Evolutionary conservation across 148 eudicot species (phyloP).

Genomic region (Diospyros kaki): DNA sequence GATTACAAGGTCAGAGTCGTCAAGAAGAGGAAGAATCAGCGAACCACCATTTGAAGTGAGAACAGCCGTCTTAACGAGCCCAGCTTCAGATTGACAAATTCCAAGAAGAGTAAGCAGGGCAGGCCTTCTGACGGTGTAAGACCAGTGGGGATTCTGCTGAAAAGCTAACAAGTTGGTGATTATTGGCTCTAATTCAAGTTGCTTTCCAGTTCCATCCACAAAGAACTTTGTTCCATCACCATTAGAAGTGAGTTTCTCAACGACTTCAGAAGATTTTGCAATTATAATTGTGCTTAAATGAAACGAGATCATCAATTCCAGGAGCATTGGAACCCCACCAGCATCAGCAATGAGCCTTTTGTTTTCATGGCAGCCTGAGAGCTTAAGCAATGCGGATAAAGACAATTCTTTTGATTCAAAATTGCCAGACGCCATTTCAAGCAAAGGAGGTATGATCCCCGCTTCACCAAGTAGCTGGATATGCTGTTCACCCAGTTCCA

Average conservation of each 20-base stretch:
- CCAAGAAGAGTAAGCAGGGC: slow-evolving; percentile 28
- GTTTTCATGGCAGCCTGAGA: slow-evolving; percentile 21
- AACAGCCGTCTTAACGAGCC: slow-evolving; percentile 31
- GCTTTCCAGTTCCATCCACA: slow-evolving; percentile 22
- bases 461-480: slow-evolving; percentile 30
- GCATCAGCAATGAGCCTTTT: slow-evolving; percentile 26
- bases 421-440: slow-evolving; percentile 36
- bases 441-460: slow-evolving; percentile 35
- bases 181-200: slow-evolving; percentile 27
- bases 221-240: slow-evolving; percentile 36
- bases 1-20: slow-evolving; percentile 28
- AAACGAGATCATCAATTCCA: slow-evolving; percentile 24
- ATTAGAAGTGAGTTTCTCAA: slow-evolving; percentile 29
- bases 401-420: slow-evolving; percentile 37
- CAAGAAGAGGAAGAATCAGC: slow-evolving; percentile 30
- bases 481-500: slow-evolving; percentile 29
- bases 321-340: slow-evolving; percentile 32
- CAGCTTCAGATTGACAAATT: slow-evolving; percentile 29
- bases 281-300: slow-evolving; percentile 14
- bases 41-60: slow-evolving; percentile 34
- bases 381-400: slow-evolving; percentile 29
- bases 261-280: slow-evolving; percentile 32
- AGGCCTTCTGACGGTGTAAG: slow-evolving; percentile 23
- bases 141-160: slow-evolving; percentile 24
- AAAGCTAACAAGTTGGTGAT: slow-evolving; percentile 22